Evolutionary conservation across 2,329 filamentous ascomycete species (phyloP), one percentile per base, ranked within the genome.

Genomic region (Dothideomycetes sp.): DNA sequence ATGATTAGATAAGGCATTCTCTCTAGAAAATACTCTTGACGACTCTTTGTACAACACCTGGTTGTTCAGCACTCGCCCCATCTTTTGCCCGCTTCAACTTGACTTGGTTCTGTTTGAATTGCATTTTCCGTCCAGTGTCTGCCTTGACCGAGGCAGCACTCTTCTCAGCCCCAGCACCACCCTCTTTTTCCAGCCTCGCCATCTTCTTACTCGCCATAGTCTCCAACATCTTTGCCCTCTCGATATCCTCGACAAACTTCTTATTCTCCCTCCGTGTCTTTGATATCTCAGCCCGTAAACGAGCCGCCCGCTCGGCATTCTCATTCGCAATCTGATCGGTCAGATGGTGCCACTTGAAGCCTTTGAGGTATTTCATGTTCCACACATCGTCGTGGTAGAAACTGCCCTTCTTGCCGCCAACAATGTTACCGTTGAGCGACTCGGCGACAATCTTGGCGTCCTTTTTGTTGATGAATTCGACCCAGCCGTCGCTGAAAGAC

Each of bases 371-470:
- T 45, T 83, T 72, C 46, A 91, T 65, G 51, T 82, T 88, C 85
- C 85, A 93, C 33, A 93, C 72, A 57, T 93, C 85, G 57, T 93
- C 85, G 51, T 83, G 77, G 64, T 89, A 93, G 57, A 83, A 86
- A 36, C 73, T 75, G 10, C 84, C 74, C 64, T 93, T 93, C 64
- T 88, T 88, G 18, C 85, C 85, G 37, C 84, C 84, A 47, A 91
- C 83, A 10, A 73, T 84, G 46, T 74, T 75, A 31, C 81, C 81
- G 55, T 93, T 93, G 36, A 93, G 67, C 18, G 82, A 70, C 49
- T 85, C 81, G 36, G 79, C 83, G 0, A 76, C 80, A n/a, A 74
- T 66, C 58, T 88, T 86, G 27, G 85, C 85, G 46, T 88, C 79
- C 47, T 72, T 71, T 60, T 91, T 91, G 46, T 72, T 70, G 27